Evolutionary conservation across 768 basidiomycete genomes (phyloP).

Genomic region (Amanita pseudoporphyria): DNA sequence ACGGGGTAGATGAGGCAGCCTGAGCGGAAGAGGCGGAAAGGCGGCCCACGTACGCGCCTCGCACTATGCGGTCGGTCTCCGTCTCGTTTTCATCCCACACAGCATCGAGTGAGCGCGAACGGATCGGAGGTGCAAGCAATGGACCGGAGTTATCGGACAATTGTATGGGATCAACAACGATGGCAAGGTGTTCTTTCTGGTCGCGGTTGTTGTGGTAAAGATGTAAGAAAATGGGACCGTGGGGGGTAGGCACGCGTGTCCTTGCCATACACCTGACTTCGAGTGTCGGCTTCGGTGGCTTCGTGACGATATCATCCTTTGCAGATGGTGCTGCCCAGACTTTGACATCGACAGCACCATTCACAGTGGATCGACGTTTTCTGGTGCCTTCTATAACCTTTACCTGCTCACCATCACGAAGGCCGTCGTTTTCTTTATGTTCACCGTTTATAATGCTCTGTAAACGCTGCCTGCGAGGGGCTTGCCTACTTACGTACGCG

Average conservation of each 20-base stretch:
- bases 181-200: slow-evolving; percentile 89
- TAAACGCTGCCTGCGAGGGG: slow-evolving; percentile 55
- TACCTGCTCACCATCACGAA: slow-evolving; percentile 27
- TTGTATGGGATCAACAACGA: slow-evolving; percentile 90
- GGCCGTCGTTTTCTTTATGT: slow-evolving; percentile 43
- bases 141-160: slow-evolving; percentile 36
- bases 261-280: slow-evolving; percentile 92
- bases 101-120: slow-evolving; percentile 73
- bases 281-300: slow-evolving; percentile 26
- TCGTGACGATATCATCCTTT: slow-evolving; percentile 11
- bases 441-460: slow-evolving; percentile 23
- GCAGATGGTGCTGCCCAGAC: slow-evolving; percentile 10
- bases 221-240: slow-evolving; percentile 89
- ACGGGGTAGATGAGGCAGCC: slow-evolving; percentile 21
- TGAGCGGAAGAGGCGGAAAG: slow-evolving; percentile 47
- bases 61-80: slow-evolving; percentile 83
- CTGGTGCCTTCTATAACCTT: slow-evolving; percentile 30
- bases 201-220: slow-evolving; percentile 92
- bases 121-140: slow-evolving; percentile 50
- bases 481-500: slow-evolving; percentile 67
- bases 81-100: slow-evolving; percentile 83
- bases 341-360: slow-evolving; percentile 14
- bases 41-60: slow-evolving; percentile 89
- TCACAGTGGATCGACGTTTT: slow-evolving; percentile 25
- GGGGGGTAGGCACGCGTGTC: slow-evolving; percentile 93